Percentiles rank a stretch among this genome's conserved stretches.
Conservation (phyloP, 352 stramenopile species). For the Phytopythium helicoides region DNA sequence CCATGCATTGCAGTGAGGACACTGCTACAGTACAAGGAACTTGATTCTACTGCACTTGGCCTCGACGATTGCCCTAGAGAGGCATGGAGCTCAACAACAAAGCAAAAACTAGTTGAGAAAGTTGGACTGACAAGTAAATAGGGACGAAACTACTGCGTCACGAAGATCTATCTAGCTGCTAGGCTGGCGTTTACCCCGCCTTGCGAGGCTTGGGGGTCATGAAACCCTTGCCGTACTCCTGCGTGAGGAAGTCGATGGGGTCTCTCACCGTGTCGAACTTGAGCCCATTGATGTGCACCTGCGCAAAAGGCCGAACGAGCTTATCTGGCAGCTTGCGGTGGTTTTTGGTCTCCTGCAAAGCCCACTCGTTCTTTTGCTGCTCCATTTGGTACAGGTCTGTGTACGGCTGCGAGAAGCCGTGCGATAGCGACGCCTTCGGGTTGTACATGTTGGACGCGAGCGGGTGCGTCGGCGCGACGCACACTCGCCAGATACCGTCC, state of each 20-base stretch:
- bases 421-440: constrained; percentile 7
- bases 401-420: constrained; percentile 22
- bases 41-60: too few species aligned
- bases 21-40: too few species aligned
- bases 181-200: not conserved
- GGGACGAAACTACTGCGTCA: too few species aligned
- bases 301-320: constrained; percentile 20
- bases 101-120: too few species aligned
- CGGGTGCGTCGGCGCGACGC: constrained; percentile 36
- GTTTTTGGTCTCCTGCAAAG: constrained; percentile 8
- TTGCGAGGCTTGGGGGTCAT: constrained; percentile 18
- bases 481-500: constrained; percentile 35
- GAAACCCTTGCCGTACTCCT: constrained; percentile 29
- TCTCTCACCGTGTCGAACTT: constrained; percentile 35
- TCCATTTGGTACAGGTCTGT: constrained; percentile 39
- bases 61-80: too few species aligned
- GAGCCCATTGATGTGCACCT: constrained; percentile 30
- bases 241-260: constrained; percentile 24
- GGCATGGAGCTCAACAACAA: too few species aligned
- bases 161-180: too few species aligned
- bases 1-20: too few species aligned
- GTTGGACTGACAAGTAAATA: too few species aligned
- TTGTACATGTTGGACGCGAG: constrained; percentile 36
- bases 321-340: constrained; percentile 8
- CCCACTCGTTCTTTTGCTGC: constrained; percentile 11